Percentiles rank a stretch among this genome's conserved stretches.
Evolutionary conservation across 495 filamentous ascomycete genomes (phyloP).

Genomic region (Hypoxylon fragiforme): DNA sequence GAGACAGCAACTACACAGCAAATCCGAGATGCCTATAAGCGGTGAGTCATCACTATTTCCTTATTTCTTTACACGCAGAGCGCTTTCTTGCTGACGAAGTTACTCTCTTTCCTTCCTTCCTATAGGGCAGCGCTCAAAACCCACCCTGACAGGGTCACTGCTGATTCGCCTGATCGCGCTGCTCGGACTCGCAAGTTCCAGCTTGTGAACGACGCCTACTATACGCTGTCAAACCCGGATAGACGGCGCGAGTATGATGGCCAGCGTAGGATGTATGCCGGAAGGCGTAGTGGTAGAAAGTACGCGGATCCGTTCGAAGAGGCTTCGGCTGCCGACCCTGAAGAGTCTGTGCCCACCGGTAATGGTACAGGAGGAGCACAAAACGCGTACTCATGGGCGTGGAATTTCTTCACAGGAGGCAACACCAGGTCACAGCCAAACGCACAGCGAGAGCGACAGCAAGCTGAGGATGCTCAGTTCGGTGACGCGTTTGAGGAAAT

Average conservation of each 20-base stretch:
- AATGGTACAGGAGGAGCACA: conserved; percentile 39
- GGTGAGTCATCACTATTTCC: conserved; percentile 53
- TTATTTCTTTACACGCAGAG: no score
- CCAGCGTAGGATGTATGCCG: conserved; percentile 53
- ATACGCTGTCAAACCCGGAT: conserved; percentile 78
- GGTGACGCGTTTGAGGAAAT: conserved; percentile 95
- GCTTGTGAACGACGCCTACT: conserved; percentile 97
- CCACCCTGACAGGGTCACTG: conserved; percentile 89
- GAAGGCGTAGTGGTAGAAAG: conserved; percentile 28
- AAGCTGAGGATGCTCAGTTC: conserved; percentile 75
- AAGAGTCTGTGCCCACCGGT: conserved; percentile 44
- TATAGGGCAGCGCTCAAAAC: conserved; percentile 85
- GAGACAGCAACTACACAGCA: conserved; percentile 76
- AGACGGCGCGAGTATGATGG: conserved; percentile 90
- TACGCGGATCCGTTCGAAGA: conserved; percentile 58
- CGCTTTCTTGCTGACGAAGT: not conserved
- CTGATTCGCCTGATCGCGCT: conserved; percentile 81
- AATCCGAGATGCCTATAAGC: conserved; percentile 94
- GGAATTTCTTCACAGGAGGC: conserved; percentile 53
- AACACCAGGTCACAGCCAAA: conserved; percentile 12
- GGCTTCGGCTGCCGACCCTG: conserved; percentile 62
- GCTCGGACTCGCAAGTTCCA: conserved; percentile 88
- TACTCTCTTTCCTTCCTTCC: not conserved
- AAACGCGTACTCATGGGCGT: conserved; percentile 50
- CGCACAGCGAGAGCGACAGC: conserved; percentile 35